Evolutionary conservation across 1,139 yeast species (phyloP).

Genomic region (Lodderomyces parapsilosis): DNA sequence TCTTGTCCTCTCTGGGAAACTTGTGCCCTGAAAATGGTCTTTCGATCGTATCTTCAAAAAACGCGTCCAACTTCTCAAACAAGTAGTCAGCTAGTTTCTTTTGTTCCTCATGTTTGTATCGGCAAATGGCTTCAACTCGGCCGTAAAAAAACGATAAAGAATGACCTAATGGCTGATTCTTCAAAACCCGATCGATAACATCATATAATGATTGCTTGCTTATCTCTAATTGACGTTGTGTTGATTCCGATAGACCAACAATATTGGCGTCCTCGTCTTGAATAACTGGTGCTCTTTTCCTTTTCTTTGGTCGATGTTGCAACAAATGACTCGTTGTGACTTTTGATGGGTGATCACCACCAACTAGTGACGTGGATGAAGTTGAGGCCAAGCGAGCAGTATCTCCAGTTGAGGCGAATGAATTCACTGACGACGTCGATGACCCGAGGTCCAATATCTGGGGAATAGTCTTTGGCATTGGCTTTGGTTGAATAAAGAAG

Average conservation of each 20-base stretch:
- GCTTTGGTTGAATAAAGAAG: not conserved
- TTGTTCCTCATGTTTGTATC: slow-evolving; percentile 33
- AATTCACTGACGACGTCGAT: not conserved
- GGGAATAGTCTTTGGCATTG: slow-evolving; percentile 5
- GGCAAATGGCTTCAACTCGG: slow-evolving; percentile 34
- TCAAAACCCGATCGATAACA: slow-evolving; percentile 22
- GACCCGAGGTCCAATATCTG: slow-evolving; percentile 5
- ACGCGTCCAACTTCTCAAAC: slow-evolving; percentile 17
- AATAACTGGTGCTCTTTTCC: slow-evolving; percentile 3
- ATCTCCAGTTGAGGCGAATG: not conserved
- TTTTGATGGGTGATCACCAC: not conserved
- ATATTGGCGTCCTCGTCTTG: not conserved
- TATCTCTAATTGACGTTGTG: not conserved
- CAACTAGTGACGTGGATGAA: not conserved
- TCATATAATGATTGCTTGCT: slow-evolving; percentile 3
- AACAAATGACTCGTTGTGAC: not conserved
- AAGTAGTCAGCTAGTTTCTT: slow-evolving; percentile 25
- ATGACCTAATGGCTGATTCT: slow-evolving; percentile 16
- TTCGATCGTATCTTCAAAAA: not conserved
- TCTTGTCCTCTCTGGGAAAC: not conserved
- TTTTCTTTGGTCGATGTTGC: not conserved
- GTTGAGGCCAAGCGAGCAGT: not conserved
- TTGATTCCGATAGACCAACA: not conserved
- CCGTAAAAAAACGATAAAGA: slow-evolving; percentile 29
- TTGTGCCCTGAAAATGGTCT: not conserved